Conservation (phyloP, 768 basidiomycete genomes). For the Xerocomus potaroensis region DNA sequence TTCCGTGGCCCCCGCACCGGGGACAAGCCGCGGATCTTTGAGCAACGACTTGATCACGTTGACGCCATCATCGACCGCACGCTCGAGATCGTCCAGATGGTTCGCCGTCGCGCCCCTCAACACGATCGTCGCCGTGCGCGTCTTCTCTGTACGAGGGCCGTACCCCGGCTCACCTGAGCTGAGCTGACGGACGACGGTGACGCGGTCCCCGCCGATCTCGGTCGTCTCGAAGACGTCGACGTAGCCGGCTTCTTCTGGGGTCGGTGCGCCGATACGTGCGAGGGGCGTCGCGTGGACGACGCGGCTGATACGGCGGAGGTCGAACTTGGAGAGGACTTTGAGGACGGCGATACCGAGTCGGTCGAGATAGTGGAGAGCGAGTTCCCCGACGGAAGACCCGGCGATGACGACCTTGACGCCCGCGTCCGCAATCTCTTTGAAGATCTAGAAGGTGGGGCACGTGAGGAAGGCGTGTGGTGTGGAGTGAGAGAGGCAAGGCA, state of each 20-base stretch:
- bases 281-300: constrained; percentile 96
- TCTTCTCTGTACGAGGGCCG: constrained; percentile 60
- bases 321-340: constrained; percentile 97
- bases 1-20: constrained; percentile 94
- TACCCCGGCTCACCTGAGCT: constrained; percentile 60
- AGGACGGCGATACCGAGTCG: constrained; percentile 90
- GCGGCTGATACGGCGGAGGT: constrained; percentile 88
- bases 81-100: constrained; percentile 91
- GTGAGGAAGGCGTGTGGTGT: neutral
- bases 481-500: constrained; percentile 24
- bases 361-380: constrained; percentile 96
- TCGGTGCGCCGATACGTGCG: constrained; percentile 93
- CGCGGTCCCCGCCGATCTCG: constrained; percentile 96
- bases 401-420: constrained; percentile 94
- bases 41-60: constrained; percentile 92
- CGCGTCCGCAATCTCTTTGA: constrained; percentile 95
- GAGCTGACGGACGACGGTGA: constrained; percentile 91
- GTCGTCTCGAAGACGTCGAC: constrained; percentile 93
- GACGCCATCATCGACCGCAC: constrained; percentile 95
- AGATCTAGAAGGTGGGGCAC: constrained; percentile 53
- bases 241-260: constrained; percentile 91
- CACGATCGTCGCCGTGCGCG: constrained; percentile 90
- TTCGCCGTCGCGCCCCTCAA: constrained; percentile 94
- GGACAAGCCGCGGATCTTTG: constrained; percentile 85
- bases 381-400: constrained; percentile 89